Conservation (phyloP, 2,329 filamentous ascomycete species). For the Penicillium brevicompactum region DNA sequence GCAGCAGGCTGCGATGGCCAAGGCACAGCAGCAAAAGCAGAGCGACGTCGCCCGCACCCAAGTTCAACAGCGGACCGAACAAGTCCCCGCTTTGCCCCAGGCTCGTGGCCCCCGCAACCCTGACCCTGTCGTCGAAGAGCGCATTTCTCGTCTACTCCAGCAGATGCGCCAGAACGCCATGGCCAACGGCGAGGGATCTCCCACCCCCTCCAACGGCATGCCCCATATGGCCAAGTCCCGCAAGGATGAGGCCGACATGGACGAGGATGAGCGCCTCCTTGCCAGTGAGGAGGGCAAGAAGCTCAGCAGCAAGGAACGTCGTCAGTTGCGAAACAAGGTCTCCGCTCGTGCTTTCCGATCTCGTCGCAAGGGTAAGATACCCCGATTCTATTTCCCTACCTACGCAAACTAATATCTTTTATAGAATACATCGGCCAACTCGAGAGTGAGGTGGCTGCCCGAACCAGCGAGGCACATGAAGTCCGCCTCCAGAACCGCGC, state of each 20-base stretch:
- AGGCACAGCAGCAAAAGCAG: conserved; percentile 68
- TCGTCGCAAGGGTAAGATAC: conserved; percentile 84
- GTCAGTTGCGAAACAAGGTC: conserved; percentile 98
- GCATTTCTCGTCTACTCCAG: conserved; percentile 88
- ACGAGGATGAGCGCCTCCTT: conserved; percentile 89
- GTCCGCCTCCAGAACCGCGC: conserved; percentile 79
- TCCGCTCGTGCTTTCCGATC: conserved; percentile 97
- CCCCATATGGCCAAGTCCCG: conserved; percentile 72
- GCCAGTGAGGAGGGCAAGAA: conserved; percentile 99
- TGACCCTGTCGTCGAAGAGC: conserved; percentile 81
- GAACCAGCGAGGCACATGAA: conserved; percentile 80
- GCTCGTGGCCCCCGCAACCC: conserved; percentile 43
- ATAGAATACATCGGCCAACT: conserved; percentile 96
- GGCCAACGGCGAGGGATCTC: conserved; percentile 53
- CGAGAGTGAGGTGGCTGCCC: conserved; percentile 81
- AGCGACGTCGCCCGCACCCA: conserved; percentile 62
- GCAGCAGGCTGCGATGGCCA: conserved; percentile 77
- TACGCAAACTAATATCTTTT: conserved; percentile 4
- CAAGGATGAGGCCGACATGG: conserved; percentile 99
- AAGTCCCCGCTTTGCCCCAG: conserved; percentile 30
- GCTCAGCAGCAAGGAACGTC: conserved; percentile 94
- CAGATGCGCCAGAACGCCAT: conserved; percentile 81
- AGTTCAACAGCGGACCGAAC: conserved; percentile 44
- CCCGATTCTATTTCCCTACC: not conserved
- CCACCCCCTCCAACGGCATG: conserved; percentile 45